Conservation (phyloP, 2,329 filamentous ascomycete genomes). For the Diaporthe batatas region DNA sequence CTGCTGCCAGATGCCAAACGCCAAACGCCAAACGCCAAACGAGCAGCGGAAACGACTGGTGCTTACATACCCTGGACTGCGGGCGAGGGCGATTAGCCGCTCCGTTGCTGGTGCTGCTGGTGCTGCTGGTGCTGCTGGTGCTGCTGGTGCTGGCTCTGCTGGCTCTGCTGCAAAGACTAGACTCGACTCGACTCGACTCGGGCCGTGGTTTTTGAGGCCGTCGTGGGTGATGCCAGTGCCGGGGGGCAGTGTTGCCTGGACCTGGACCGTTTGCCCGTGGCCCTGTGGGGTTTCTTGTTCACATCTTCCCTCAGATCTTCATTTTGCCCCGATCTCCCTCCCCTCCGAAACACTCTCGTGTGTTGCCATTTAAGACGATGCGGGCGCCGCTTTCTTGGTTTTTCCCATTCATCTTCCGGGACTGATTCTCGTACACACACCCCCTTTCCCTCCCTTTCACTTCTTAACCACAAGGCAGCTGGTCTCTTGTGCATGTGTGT, state of each 20-base stretch:
- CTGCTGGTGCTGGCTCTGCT: not conserved
- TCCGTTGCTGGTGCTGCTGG: not conserved
- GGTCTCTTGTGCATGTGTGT: slow-evolving; percentile 5
- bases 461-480: slow-evolving; percentile 12
- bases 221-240: slow-evolving; percentile 3
- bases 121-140: not conserved
- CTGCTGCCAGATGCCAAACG: not conserved
- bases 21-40: slow-evolving; percentile 14
- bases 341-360: not conserved
- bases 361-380: slow-evolving; percentile 27
- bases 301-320: slow-evolving; percentile 18
- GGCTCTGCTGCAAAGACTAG: not conserved
- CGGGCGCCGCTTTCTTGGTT: not conserved
- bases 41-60: not conserved
- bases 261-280: slow-evolving; percentile 32
- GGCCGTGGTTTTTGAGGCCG: slow-evolving; percentile 8
- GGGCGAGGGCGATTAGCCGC: too few species aligned
- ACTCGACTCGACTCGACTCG: not conserved
- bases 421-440: slow-evolving; percentile 10
- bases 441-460: not conserved
- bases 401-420: slow-evolving; percentile 15
- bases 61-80: not conserved
- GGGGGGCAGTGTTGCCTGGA: slow-evolving; percentile 39
- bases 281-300: not conserved
- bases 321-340: slow-evolving; percentile 5